Conservation (phyloP, 2,329 filamentous ascomycete species). For the Chaetothyriales sp. region DNA sequence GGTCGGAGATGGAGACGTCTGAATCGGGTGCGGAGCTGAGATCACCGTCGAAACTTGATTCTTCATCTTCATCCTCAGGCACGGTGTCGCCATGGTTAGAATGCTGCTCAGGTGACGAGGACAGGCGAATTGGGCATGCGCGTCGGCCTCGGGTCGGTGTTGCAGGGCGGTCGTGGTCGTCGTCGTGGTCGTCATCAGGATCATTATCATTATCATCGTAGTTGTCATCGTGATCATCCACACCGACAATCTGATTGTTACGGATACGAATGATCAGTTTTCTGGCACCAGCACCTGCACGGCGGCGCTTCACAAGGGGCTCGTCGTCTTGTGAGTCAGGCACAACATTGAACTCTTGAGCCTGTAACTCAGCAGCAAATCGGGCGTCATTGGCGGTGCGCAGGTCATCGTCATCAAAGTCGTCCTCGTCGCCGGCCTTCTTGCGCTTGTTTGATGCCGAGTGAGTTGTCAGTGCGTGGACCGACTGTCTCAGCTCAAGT, state of each 20-base stretch:
- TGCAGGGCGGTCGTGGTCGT: neutral
- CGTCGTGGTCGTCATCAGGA: neutral
- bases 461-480: conserved; percentile 33
- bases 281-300: neutral
- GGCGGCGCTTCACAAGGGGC: conserved; percentile 4
- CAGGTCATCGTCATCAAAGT: conserved; percentile 20
- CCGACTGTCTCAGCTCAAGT: conserved; percentile 30
- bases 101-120: neutral
- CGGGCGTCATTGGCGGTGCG: conserved; percentile 27
- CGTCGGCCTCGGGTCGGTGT: neutral
- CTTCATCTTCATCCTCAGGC: neutral
- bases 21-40: conserved; percentile 2
- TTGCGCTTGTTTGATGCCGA: conserved; percentile 26
- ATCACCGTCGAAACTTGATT: conserved; percentile 4
- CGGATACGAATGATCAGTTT: neutral
- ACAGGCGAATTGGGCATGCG: neutral
- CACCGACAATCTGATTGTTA: neutral
- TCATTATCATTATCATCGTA: neutral
- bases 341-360: conserved; percentile 33
- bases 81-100: neutral
- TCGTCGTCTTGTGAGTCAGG: conserved; percentile 8
- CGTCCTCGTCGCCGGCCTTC: conserved; percentile 28
- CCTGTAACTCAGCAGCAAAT: conserved; percentile 43
- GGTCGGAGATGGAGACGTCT: neutral
- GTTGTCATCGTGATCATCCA: neutral